Evolutionary conservation across 306 rosid genomes (phyloP), one percentile per base, ranked within the genome.

Genomic region (Ammopiptanthus mongolicus): DNA sequence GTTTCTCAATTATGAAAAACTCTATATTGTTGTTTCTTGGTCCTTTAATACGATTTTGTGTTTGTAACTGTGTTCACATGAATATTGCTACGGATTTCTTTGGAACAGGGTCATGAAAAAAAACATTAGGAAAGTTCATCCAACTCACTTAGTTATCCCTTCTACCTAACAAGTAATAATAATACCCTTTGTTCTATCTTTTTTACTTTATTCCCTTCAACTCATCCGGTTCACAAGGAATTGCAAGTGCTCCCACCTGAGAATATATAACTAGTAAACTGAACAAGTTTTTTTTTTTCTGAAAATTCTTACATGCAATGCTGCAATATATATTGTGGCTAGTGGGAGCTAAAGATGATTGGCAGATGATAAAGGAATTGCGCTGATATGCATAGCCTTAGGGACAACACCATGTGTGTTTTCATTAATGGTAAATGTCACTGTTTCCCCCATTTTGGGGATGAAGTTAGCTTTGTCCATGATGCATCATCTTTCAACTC

Each of bases 141-240:
- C 51, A 46, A 9, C 8, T 8, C 42, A 3, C 29, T 25, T 34
- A 2, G 2, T 13, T 8, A 29, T 41, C 70, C 50, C 63, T 70
- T 15, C 8, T 23, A 23, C 39, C 25, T 10, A 22, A 4, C 72
- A 29, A 0, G 75, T 17, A 37, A 69, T 21, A 50, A 14, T 19
- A n/a, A 8, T 2, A 39, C 36, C 65, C 61, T 70, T 55, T 5
- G 50, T 79, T 19, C 68, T 46, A 5, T 44, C 50, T 18, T 73
- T 75, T 81, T 81, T 48, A 56, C 61, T 63, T 57, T 57, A 84
- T 73, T 62, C 73, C 81, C 78, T 73, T 78, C 58, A 81, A 62
- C 0, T 84, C 83, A 77, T 71, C 85, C 0, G 88, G 88, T 2
- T 59, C 11, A 7, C 84, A 81, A 50, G 85, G 88, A 23, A 85